Evolutionary conservation across 2,329 filamentous ascomycete genomes (phyloP).

Genomic region (Phoma herbarum): DNA sequence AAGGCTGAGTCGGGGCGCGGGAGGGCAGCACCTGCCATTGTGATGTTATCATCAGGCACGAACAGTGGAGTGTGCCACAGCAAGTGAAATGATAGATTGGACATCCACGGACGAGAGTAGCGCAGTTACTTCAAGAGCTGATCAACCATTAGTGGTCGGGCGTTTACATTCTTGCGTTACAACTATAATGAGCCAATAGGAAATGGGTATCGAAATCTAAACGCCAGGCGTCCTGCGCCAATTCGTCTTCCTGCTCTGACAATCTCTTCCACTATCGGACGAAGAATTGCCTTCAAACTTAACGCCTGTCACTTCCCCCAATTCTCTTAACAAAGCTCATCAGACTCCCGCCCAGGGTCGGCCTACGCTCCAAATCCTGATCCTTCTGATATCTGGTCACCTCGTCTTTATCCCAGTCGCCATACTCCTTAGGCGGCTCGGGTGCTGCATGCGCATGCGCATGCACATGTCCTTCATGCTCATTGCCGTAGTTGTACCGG

Average conservation of each 20-base stretch:
- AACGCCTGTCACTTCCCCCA: constrained; percentile 24
- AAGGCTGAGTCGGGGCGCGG: constrained; percentile 8
- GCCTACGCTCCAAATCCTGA: constrained; percentile 33
- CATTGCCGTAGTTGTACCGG: constrained; percentile 2
- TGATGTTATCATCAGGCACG: no score
- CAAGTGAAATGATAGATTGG: no score
- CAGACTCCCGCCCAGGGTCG: constrained; percentile 42
- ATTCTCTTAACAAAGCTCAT: constrained; percentile 28
- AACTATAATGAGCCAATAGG: not conserved
- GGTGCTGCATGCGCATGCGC: not conserved
- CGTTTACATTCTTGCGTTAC: no score
- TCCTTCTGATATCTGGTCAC: constrained; percentile 28
- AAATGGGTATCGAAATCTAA: constrained; percentile 17
- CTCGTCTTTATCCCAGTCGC: constrained; percentile 26
- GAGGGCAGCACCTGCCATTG: no score
- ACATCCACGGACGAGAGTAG: no score
- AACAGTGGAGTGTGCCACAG: no score
- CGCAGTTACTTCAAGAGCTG: no score
- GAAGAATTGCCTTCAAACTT: not conserved
- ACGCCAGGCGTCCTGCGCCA: constrained; percentile 22
- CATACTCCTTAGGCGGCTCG: constrained; percentile 14
- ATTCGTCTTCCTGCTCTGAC: not conserved
- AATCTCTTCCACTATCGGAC: no score
- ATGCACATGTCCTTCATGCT: not conserved
- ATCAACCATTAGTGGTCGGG: no score